These are phyloP conservation scores for Lagenidium sp. DNA, from an alignment of 352 stramenopile species.

Conservation along the genomic window DNA sequence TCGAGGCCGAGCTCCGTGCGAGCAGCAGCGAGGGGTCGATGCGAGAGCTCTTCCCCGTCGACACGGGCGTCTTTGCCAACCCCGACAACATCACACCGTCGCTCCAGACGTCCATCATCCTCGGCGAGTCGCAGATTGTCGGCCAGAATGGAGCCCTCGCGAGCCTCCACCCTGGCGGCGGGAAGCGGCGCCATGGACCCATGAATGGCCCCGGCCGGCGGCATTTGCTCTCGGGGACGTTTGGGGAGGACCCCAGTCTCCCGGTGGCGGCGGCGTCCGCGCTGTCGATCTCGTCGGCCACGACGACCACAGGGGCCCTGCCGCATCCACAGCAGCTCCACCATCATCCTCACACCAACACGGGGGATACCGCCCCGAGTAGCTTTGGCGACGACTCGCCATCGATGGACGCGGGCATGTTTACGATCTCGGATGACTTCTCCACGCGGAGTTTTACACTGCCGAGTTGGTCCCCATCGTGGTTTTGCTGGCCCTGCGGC, in stretches of 20 bases:
- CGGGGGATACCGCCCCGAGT: background rate
- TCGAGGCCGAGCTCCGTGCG: constrained; percentile 10
- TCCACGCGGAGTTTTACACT: constrained; percentile 4
- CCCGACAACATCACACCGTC: constrained; percentile 70
- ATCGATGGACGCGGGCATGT: constrained; percentile 1
- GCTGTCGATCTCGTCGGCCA: constrained; percentile 1
- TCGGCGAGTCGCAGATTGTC: constrained; percentile 46
- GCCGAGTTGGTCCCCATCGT: constrained; percentile 4
- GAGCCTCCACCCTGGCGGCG: constrained; percentile 14
- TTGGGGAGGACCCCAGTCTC: no score
- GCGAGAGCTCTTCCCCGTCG: constrained; percentile 58
- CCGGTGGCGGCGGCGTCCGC: background rate
- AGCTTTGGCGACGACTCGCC: background rate
- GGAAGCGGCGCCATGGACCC: constrained; percentile 13
- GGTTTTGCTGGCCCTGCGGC: background rate
- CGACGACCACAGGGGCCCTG: background rate
- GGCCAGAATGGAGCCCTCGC: constrained; percentile 17
- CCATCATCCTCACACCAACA: constrained; percentile 8
- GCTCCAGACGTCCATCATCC: constrained; percentile 66
- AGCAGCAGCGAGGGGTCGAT: no score
- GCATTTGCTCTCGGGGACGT: no score
- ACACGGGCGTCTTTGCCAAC: constrained; percentile 56
- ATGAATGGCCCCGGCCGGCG: background rate
- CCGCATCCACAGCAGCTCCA: constrained; percentile 1
- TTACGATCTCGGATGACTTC: constrained; percentile 7